These are phyloP conservation scores for Coprinopsis cinerea DNA, from an alignment of 768 basidiomycete genomes.

Conservation along the genomic window DNA sequence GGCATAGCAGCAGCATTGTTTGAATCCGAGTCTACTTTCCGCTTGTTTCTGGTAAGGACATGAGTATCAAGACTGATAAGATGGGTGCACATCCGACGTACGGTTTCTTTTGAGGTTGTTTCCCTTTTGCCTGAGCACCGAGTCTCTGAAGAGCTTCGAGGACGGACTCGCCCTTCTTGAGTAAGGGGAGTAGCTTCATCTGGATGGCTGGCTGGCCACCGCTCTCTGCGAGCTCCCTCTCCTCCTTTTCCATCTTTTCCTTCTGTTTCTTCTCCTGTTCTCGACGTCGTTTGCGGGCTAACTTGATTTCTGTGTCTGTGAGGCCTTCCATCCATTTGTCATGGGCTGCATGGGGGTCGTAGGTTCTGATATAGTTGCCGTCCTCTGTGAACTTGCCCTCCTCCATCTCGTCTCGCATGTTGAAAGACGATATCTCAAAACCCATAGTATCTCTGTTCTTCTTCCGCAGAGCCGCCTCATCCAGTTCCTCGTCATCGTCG, in stretches of 20 bases:
- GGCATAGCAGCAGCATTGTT: constrained; percentile 40
- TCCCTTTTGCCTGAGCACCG: constrained; percentile 61
- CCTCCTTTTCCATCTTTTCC: constrained; percentile 66
- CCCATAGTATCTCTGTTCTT: constrained; percentile 78
- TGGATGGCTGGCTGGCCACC: constrained; percentile 63
- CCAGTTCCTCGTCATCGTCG: constrained; percentile 65
- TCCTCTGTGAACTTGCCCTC: constrained; percentile 97
- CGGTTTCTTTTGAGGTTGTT: constrained; percentile 29
- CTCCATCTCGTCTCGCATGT: constrained; percentile 98
- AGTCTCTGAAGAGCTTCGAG: constrained; percentile 85
- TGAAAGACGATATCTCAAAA: constrained; percentile 89
- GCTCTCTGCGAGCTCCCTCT: constrained; percentile 61
- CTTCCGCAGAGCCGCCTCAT: constrained; percentile 67
- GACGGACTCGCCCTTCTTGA: constrained; percentile 89
- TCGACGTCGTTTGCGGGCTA: constrained; percentile 70
- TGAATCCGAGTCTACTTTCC: too few relatives aligned
- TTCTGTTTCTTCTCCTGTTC: constrained; percentile 67
- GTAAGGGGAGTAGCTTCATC: constrained; percentile 59
- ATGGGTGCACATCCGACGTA: constrained; percentile 14
- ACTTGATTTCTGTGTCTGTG: constrained; percentile 80
- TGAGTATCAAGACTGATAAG: background rate
- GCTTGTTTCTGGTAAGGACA: background rate
- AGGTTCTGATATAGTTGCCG: constrained; percentile 78
- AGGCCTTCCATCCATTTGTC: constrained; percentile 95
- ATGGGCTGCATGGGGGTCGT: constrained; percentile 87